Evolutionary conservation across 1,284 basidiomycete genomes (phyloP).

Genomic region (Grifola frondosa): DNA sequence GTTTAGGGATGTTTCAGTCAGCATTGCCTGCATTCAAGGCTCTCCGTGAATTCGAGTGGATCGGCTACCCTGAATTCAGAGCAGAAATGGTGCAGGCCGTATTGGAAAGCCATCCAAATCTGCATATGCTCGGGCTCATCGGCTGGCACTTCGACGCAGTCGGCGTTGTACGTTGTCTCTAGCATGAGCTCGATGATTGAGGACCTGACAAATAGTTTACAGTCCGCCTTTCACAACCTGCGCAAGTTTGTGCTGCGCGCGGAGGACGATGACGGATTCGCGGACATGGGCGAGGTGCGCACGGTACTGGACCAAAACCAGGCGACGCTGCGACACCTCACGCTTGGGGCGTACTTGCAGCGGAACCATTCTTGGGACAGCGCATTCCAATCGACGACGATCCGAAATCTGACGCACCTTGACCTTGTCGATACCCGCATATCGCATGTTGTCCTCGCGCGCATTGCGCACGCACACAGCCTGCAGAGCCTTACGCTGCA

Average conservation of each 20-base stretch:
- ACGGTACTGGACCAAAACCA: constrained; percentile 60
- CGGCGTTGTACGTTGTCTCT: constrained; percentile 40
- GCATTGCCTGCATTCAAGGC: constrained; percentile 60
- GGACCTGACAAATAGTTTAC: background rate
- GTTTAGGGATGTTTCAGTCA: constrained; percentile 53
- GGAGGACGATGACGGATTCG: constrained; percentile 67
- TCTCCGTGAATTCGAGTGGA: constrained; percentile 66
- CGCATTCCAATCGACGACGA: constrained; percentile 58
- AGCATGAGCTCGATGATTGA: background rate
- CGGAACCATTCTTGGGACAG: constrained; percentile 64
- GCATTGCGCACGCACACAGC: constrained; percentile 59
- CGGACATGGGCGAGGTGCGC: constrained; percentile 66
- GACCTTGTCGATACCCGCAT: constrained; percentile 67
- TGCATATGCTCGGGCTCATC: constrained; percentile 58
- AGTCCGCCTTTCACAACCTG: constrained; percentile 54
- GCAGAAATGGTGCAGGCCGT: constrained; percentile 60
- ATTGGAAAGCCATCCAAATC: constrained; percentile 48
- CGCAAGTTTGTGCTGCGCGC: constrained; percentile 64
- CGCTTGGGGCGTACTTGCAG: constrained; percentile 62
- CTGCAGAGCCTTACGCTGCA: constrained; percentile 62
- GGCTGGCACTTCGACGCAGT: constrained; percentile 70
- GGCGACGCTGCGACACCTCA: constrained; percentile 56
- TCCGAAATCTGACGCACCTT: constrained; percentile 62
- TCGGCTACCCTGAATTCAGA: constrained; percentile 65
- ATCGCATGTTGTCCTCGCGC: constrained; percentile 57